phyloP scores from a whole-genome alignment of 345 rosid species.

The Gossypium raimondii region DNA sequence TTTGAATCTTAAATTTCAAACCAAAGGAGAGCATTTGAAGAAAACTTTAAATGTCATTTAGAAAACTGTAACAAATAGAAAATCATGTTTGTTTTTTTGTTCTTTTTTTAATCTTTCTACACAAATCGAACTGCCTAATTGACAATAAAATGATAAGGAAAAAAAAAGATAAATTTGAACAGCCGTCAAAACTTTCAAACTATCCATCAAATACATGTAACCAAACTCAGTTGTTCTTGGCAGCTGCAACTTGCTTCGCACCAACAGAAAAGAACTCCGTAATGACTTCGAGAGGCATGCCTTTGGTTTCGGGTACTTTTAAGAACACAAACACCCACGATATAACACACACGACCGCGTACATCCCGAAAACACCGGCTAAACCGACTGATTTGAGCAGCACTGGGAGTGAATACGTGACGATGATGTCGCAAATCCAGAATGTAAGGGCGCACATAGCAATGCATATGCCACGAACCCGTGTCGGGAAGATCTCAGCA shows the following conservation, averaged over 20 bases:
- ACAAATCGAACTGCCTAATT: constrained; percentile 19
- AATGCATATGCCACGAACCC: constrained; percentile 87
- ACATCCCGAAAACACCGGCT: constrained; percentile 79
- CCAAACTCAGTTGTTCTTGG: constrained; percentile 37
- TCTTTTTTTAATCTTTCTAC: constrained; percentile 10
- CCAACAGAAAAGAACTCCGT: constrained; percentile 89
- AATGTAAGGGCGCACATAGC: constrained; percentile 85
- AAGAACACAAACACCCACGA: constrained; percentile 69
- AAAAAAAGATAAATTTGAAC: constrained; percentile 7
- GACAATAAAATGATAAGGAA: constrained; percentile 1
- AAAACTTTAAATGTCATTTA: not conserved
- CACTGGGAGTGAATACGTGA: constrained; percentile 79
- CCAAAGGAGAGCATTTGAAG: not conserved
- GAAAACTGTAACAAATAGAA: constrained; percentile 5
- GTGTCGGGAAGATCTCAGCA: constrained; percentile 91
- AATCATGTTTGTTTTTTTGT: too few species aligned
- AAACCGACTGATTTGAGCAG: constrained; percentile 75
- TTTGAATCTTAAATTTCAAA: too few species aligned
- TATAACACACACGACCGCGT: constrained; percentile 61
- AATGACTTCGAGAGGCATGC: constrained; percentile 98
- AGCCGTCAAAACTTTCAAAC: constrained; percentile 22
- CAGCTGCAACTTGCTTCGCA: constrained; percentile 61
- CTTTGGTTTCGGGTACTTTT: constrained; percentile 91
- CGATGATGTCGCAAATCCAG: constrained; percentile 76
- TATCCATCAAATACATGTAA: not conserved